Conservation (phyloP, 768 basidiomycete species). For the Hortiboletus campestris region DNA sequence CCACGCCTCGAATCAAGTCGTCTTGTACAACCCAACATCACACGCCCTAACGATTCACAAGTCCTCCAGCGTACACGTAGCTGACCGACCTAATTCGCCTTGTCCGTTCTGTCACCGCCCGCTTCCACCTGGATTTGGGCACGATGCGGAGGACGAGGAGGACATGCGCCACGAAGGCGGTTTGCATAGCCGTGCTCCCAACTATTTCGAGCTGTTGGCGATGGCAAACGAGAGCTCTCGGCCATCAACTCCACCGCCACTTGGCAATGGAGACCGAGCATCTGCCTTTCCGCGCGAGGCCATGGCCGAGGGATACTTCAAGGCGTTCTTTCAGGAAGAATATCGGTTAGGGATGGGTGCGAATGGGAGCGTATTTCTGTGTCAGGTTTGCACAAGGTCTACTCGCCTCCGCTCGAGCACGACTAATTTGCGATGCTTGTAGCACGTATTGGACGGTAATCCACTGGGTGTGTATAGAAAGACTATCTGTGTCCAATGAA, state of each 20-base stretch:
- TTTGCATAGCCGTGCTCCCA: constrained; percentile 55
- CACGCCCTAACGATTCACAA: constrained; percentile 72
- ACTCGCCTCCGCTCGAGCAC: neutral
- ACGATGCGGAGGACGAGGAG: constrained; percentile 22
- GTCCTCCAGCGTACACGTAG: constrained; percentile 24
- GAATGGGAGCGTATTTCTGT: constrained; percentile 86
- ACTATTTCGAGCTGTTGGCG: constrained; percentile 80
- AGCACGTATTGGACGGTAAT: constrained; percentile 89
- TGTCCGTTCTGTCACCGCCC: constrained; percentile 79
- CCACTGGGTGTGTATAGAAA: constrained; percentile 53
- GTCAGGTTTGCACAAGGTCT: constrained; percentile 54
- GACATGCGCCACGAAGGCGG: constrained; percentile 39
- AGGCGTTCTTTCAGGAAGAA: constrained; percentile 90
- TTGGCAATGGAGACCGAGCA: constrained; percentile 7
- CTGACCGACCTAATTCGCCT: constrained; percentile 26
- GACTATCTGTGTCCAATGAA: neutral
- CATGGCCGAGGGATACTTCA: constrained; percentile 92
- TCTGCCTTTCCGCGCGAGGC: constrained; percentile 60
- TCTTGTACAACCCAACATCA: constrained; percentile 82
- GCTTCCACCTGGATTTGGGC: constrained; percentile 46
- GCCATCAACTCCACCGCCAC: constrained; percentile 49
- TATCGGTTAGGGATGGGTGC: constrained; percentile 92
- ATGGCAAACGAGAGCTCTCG: constrained; percentile 64
- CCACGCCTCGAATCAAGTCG: constrained; percentile 81
- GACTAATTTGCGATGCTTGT: constrained; percentile 3